phyloP scores from a whole-genome alignment of 116 monocot genomes.

The Dioscorea cayenensis region DNA sequence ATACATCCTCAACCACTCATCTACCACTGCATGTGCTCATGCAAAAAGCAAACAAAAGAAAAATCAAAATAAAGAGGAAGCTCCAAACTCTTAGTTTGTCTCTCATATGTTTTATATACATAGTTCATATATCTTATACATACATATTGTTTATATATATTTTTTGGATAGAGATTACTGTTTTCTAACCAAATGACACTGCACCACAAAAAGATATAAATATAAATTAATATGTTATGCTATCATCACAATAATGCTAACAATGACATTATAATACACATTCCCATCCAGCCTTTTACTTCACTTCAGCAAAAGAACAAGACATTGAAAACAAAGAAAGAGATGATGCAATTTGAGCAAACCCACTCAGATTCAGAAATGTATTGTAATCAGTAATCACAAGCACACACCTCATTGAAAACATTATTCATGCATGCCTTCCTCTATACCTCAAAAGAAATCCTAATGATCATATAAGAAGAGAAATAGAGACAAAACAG shows the following conservation, averaged over 20 bases:
- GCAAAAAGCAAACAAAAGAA: no score
- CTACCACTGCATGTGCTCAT: no score
- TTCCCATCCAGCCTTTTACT: slow-evolving; percentile 9
- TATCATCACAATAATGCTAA: neutral
- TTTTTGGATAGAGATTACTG: no score
- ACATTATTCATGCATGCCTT: slow-evolving; percentile 15
- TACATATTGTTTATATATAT: no score
- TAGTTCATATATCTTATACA: no score
- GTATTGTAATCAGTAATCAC: slow-evolving; percentile 3
- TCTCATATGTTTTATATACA: no score
- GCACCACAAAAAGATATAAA: no score
- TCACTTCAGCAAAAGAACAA: slow-evolving; percentile 2
- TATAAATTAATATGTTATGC: neutral
- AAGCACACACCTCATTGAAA: neutral
- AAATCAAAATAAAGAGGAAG: no score
- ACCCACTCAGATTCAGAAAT: slow-evolving; percentile 10
- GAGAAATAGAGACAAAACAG: neutral
- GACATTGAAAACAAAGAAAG: neutral
- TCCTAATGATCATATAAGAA: neutral
- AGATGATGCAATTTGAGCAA: slow-evolving; percentile 7
- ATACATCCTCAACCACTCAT: no score
- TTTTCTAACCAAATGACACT: no score
- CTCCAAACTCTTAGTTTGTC: no score
- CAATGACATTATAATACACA: neutral
- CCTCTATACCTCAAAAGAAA: neutral